Evolutionary conservation across 2,329 filamentous ascomycete species (phyloP), one percentile per base, ranked within the genome.

Genomic region (Neofusicoccum parvum): DNA sequence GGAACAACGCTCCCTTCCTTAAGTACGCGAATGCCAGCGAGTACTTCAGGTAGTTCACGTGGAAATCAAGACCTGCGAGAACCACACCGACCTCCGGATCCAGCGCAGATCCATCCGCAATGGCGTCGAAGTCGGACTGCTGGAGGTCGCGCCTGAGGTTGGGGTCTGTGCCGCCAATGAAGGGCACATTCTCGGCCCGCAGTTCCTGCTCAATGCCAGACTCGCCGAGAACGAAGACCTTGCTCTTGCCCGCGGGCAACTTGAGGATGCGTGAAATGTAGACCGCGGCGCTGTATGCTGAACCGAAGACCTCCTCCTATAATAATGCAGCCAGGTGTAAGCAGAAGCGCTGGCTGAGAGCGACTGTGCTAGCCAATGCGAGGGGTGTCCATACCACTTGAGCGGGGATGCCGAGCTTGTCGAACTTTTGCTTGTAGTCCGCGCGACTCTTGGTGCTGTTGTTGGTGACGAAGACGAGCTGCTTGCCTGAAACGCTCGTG

Each of bases 371-470:
- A 20, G 2, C 14, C 70, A 45, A 72, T 65, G 36, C 14, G 34
- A 12, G 14, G 20, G 17, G 14, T 4, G 23, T 32, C 27, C 79
- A 36, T 74, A 87, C 86, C 68, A 90, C 87, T 66, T 87, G 84
- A 71, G 88, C 89, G 1, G 90, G 89, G 72, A 99, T 97, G 53
- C 90, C 91, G 76, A 97, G 85, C 63, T 82, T 82, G 53, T 90
- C 87, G 67, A 99, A 89, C 76, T 98, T 99, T 82, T 94, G 92
- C 77, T 91, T 90, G 80, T 99, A 99, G 76, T 97, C 93, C 58
- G 86, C 83, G 65, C 95, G 90, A 11, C 94, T 97, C 78, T 99
- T 99, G 65, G 95, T 98, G 74, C 93, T 97, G 82, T 99, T 99
- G 82, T 99, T 99, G 46, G 95, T 99, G 62, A 99, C 95, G 75